Base-by-base conservation (phyloP, 805 yeast genomes). In the Candida silvatica region DNA sequence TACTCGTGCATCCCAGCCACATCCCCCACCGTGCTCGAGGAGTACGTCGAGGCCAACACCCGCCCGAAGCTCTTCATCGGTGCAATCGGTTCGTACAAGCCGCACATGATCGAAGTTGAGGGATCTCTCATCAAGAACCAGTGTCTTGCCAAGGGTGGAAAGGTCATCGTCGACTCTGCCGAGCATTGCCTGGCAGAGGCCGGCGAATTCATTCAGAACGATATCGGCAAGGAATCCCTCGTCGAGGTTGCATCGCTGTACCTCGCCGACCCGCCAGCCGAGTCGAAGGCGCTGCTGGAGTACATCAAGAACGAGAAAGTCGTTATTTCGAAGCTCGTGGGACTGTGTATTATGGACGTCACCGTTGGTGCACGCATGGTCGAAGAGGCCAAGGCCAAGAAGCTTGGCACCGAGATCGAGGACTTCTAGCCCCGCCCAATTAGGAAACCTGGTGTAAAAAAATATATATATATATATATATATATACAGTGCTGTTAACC, bases 31-130 rank as follows among this genome's bases (percentile, higher is more conserved):
- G 66, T 78, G 35, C 35, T 44, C 4, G 48, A 51, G 9, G 39
- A 50, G 36, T 50, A 52, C 26, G 33, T 72, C 43, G 48, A 50
- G 38, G 20, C 39, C 14, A 47, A 45, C 20, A 19, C 20, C 9
- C 33, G 30, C 7, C 37, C 37, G 1, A 48, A 46, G 15, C 53
- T 62, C 22, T 78, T 66, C 50, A 66, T 78, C 30, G 69, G 77
- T 12, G 56, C 77, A 22, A 77, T 78, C 46, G 86, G 86, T 1
- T 72, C 80, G 15, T 78, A 77, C 50, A 74, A 75, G 49, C 83
- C 83, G 11, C 67, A 69, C 40, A 77, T 78, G 85, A 62, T 62
- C 27, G 86, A 78, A 52, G 66, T 76, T 35, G 81, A 75, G 40
- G 58, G 56, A 6, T 56, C 55, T 18, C 54, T 57, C 2, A 54